Evolutionary conservation across 441 rosid species (phyloP), one percentile per base, ranked within the genome.

Genomic region (Bocquillonia castaneifolia): DNA sequence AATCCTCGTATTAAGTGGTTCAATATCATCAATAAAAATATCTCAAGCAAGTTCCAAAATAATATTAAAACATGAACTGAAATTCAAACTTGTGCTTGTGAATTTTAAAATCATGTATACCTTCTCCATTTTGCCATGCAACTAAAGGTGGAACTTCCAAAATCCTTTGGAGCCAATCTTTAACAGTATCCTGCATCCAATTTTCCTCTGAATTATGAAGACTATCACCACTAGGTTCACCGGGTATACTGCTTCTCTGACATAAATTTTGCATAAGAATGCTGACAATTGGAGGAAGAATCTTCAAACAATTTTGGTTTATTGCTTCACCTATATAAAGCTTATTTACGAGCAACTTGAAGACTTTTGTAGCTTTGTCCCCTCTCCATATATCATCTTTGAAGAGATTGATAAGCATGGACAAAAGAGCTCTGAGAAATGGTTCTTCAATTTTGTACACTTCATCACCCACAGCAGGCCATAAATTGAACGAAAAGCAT

Each of bases 371-470:
- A 70, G 98, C 97, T 76, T 90, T 88, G 74, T 84, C 84, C 63
- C 65, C 80, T 70, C 75, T 76, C 98, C 99, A 92, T 66, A 86
- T 71, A 56, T 78, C 73, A 73, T 87, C 85, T 76, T 84, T 85
- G 70, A 94, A 85, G 84, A 88, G 78, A 51, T 83, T 80, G 73
- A 77, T 54, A 70, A 88, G 76, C 68, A 90, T 79, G 70, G 87
- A 82, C 70, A 92, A 72, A 72, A 92, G 88, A 74, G 94, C 97
- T 77, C 99, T 86, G 72, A 88, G 69, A 73, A 88, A 88, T 70
- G 96, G 94, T 79, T 85, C 96, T 78, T 81, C 64, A 59, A 87
- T 63, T 55, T 78, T 83, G 72, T 78, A 86, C 63, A 87, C 64
- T 67, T 76, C 83, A 75, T 81, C 80, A 61, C 69, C 83, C 48